Base-by-base conservation (phyloP, 2,329 filamentous ascomycete species). In the Ascochyta fabae region DNA sequence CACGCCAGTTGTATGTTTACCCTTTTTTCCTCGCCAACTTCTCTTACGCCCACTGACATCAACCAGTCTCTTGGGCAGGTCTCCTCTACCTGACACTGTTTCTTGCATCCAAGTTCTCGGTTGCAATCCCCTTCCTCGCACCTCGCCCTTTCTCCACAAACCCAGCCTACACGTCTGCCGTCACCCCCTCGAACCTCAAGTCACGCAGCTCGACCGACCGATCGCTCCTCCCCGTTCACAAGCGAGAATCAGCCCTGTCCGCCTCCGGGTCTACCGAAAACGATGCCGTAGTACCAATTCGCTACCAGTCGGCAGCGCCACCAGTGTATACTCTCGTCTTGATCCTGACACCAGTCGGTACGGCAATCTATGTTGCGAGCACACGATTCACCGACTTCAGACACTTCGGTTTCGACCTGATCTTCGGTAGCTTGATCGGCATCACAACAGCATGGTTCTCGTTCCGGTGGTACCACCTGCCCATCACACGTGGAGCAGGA, bases 371-470 rank as follows among this genome's bases (percentile, higher is more conserved):
- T 78, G 89, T 97, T 59, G 83, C 88, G n/a, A 86, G 88, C 26
- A 94, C 91, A 1, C 89, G 94, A 10, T 98, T 89, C 84, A 92
- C 88, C 56, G 88, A 97, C 74, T 96, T 88, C 78, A 87, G 91
- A 35, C 94, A 98, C 75, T 90, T 94, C 72, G 92, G 88, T n/a
- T 94, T 96, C 72, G 94, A 98, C 62, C 90, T 97, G 62, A 77
- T 97, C 2, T 91, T 90, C 60, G 94, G 94, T n/a, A 89, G 88
- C 51, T 62, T 90, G 12, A 89, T 97, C 59, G 94, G 94, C 8
- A 83, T 88, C 13, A 76, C 87, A 40, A 85, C 85, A 34, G 85
- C 90, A 19, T 87, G 88, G 72, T 86, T 94, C 64, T 84, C 88
- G 3, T 96, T 96, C 79, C 83, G 90, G 23, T 91, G 88, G 79